phyloP scores from a whole-genome alignment of 306 rosid genomes.

The Hylodesmum podocarpum region DNA sequence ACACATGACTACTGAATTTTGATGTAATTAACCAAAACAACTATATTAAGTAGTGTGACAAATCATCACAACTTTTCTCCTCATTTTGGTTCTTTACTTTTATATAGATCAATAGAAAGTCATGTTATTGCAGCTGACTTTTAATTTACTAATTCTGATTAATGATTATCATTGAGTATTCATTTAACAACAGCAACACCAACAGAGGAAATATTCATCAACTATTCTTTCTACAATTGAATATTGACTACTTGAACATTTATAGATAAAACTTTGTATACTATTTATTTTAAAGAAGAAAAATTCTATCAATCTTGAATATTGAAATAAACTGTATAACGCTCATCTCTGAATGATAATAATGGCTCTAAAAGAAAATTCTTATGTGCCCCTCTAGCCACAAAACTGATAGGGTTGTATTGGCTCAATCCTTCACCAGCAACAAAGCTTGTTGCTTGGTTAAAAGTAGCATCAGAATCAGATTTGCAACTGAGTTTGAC shows the following conservation, averaged over 20 bases:
- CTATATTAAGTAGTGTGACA: no score
- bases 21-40: no score
- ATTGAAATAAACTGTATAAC: conserved; percentile 77
- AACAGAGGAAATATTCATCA: not conserved
- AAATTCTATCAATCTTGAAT: conserved; percentile 10
- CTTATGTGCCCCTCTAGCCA: conserved; percentile 60
- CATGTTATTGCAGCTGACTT: not conserved
- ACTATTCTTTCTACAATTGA: not conserved
- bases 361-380: conserved; percentile 74
- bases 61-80: no score
- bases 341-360: conserved; percentile 59
- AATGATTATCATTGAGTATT: not conserved
- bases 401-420: conserved; percentile 77
- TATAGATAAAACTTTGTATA: not conserved
- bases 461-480: conserved; percentile 32
- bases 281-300: not conserved
- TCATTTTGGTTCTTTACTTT: no score
- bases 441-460: conserved; percentile 66
- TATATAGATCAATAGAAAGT: no score
- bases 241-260: not conserved
- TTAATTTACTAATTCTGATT: not conserved
- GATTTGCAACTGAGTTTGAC: conserved; percentile 61
- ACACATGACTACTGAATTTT: no score
- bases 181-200: not conserved
- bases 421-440: conserved; percentile 46